These are phyloP conservation scores for Gymnopilus dilepis DNA, from an alignment of 768 basidiomycete species.

Conservation along the genomic window DNA sequence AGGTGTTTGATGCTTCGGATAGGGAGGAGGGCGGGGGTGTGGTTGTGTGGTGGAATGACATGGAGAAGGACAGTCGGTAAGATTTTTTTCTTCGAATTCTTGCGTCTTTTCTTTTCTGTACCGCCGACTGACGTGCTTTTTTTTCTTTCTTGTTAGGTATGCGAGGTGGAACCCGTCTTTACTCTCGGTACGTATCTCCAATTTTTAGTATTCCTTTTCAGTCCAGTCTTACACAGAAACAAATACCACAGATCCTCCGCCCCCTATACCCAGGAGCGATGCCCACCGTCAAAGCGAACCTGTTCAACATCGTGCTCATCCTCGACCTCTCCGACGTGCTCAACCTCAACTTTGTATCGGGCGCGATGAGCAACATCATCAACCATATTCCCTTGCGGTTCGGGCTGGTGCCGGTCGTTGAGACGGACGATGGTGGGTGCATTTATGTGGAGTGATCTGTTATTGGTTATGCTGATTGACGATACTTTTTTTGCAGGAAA, in stretches of 20 bases:
- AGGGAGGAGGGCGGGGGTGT: conserved; percentile 75
- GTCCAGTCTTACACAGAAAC: neutral
- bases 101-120: too few relatives aligned
- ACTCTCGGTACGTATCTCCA: conserved; percentile 45
- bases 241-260: conserved; percentile 62
- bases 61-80: conserved; percentile 81
- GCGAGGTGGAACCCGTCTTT: conserved; percentile 56
- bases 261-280: conserved; percentile 83
- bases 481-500: conserved; percentile 43
- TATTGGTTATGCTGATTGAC: neutral
- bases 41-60: conserved; percentile 89
- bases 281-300: conserved; percentile 72
- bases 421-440: conserved; percentile 48
- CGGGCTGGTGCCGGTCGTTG: conserved; percentile 80
- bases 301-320: conserved; percentile 83
- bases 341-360: conserved; percentile 66
- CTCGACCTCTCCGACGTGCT: conserved; percentile 76
- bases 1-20: conserved; percentile 91
- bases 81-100: conserved; percentile 26
- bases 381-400: conserved; percentile 78
- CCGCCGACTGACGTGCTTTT: neutral
- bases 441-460: conserved; percentile 9
- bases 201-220: neutral
- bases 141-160: conserved; percentile 44
- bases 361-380: conserved; percentile 72